Evolutionary conservation across 768 basidiomycete genomes (phyloP).

Genomic region (Boletus vinaceobasis): DNA sequence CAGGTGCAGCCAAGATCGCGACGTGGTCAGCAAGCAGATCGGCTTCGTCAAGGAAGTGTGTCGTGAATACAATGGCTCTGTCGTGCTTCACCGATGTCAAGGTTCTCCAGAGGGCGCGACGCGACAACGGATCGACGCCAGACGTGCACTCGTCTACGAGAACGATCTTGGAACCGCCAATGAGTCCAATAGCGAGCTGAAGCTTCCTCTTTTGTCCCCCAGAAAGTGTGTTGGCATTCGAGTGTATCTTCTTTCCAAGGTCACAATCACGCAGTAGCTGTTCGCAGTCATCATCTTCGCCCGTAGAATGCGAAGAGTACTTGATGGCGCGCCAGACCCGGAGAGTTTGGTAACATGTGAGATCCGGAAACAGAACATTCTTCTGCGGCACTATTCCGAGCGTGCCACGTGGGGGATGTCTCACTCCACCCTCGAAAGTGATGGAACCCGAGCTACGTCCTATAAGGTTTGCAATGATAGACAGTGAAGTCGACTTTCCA

Average conservation of each 20-base stretch:
- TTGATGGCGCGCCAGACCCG: slow-evolving; percentile 73
- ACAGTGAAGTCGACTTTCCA: slow-evolving; percentile 72
- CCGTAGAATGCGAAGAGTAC: slow-evolving; percentile 41
- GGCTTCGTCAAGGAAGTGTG: slow-evolving; percentile 79
- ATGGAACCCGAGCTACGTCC: slow-evolving; percentile 58
- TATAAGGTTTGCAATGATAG: slow-evolving; percentile 61
- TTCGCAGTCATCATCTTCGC: slow-evolving; percentile 53
- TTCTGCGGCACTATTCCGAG: slow-evolving; percentile 81
- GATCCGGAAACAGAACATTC: slow-evolving; percentile 76
- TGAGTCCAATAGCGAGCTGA: slow-evolving; percentile 76
- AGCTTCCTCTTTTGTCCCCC: slow-evolving; percentile 84
- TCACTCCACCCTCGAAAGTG: slow-evolving; percentile 48
- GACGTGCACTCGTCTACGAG: slow-evolving; percentile 73
- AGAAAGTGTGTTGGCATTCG: slow-evolving; percentile 62
- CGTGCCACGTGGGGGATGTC: slow-evolving; percentile 57
- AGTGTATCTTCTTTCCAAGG: slow-evolving; percentile 62
- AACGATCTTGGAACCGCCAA: slow-evolving; percentile 69
- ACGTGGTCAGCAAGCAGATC: slow-evolving; percentile 76
- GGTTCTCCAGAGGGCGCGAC: slow-evolving; percentile 74
- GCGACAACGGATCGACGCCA: slow-evolving; percentile 77
- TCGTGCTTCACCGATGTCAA: slow-evolving; percentile 64
- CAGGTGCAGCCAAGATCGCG: slow-evolving; percentile 71
- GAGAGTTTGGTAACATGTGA: slow-evolving; percentile 71
- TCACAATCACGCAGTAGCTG: slow-evolving; percentile 72
- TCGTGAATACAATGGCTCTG: slow-evolving; percentile 72